phyloP scores from a whole-genome alignment of 2,329 filamentous ascomycete species.

The Aureobasidium sp. region DNA sequence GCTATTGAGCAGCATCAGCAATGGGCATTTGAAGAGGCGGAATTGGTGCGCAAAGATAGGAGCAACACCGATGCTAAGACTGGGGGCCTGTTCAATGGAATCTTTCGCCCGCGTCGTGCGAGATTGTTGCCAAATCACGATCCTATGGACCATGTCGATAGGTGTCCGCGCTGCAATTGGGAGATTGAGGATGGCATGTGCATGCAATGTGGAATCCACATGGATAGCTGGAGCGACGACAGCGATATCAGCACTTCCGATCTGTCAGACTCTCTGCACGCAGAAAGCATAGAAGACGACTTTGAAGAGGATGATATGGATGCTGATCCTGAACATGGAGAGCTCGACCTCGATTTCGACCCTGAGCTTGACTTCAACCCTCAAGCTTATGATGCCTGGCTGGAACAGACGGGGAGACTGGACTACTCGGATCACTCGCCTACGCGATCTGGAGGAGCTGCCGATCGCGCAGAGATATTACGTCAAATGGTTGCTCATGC shows the following conservation, averaged over 20 bases:
- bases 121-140: slow-evolving; percentile 44
- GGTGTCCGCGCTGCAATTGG: slow-evolving; percentile 57
- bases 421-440: background rate
- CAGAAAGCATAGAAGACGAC: slow-evolving; percentile 28
- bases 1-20: slow-evolving; percentile 54
- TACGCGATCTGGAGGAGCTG: background rate
- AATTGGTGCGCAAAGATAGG: slow-evolving; percentile 54
- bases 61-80: slow-evolving; percentile 41
- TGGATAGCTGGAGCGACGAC: slow-evolving; percentile 39
- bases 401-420: background rate
- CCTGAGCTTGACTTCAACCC: background rate
- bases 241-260: slow-evolving; percentile 24
- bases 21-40: slow-evolving; percentile 53
- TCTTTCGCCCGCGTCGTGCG: slow-evolving; percentile 38
- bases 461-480: background rate
- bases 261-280: slow-evolving; percentile 19
- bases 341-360: background rate
- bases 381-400: background rate
- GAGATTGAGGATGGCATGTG: slow-evolving; percentile 59
- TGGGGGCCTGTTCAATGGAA: slow-evolving; percentile 58
- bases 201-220: slow-evolving; percentile 45
- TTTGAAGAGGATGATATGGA: slow-evolving; percentile 37
- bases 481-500: background rate
- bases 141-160: slow-evolving; percentile 52
- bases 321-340: slow-evolving; percentile 2